A percentile compares a stretch with the other conserved stretches of the same genome.
These are phyloP conservation scores for Aspergillus steynii DNA, from an alignment of 495 filamentous ascomycete genomes.

Conservation along the genomic window DNA sequence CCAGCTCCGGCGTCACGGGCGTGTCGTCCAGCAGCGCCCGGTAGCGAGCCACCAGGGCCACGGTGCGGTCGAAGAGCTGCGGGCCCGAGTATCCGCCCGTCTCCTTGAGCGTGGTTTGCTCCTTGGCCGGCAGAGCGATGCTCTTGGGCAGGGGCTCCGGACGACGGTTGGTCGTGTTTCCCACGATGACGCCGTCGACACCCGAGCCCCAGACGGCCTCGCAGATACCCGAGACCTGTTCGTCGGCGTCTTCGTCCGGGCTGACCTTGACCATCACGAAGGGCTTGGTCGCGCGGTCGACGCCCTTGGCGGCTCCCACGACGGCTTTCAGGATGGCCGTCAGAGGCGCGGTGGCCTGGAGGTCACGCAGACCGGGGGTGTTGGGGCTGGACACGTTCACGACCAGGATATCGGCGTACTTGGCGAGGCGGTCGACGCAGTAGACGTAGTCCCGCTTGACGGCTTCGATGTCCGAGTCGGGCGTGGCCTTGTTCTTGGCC, in stretches of 20 bases:
- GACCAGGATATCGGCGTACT: slow-evolving; percentile 89
- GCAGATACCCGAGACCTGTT: slow-evolving; percentile 83
- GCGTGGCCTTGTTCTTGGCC: slow-evolving; percentile 92
- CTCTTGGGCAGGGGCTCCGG: slow-evolving; percentile 66
- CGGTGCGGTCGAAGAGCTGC: slow-evolving; percentile 75
- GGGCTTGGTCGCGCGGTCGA: slow-evolving; percentile 70
- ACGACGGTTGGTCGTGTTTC: slow-evolving; percentile 89
- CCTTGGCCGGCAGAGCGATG: slow-evolving; percentile 61
- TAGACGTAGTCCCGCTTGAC: slow-evolving; percentile 83
- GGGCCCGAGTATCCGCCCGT: slow-evolving; percentile 90
- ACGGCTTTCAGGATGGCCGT: slow-evolving; percentile 79
- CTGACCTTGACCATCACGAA: slow-evolving; percentile 96
- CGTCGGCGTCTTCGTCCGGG: slow-evolving; percentile 84
- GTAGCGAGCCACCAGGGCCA: slow-evolving; percentile 76
- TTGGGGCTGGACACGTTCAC: slow-evolving; percentile 98
- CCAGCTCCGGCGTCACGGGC: slow-evolving; percentile 21
- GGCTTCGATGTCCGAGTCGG: slow-evolving; percentile 79
- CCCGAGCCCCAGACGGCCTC: slow-evolving; percentile 80
- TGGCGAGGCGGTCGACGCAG: slow-evolving; percentile 77
- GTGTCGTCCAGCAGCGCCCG: slow-evolving; percentile 66
- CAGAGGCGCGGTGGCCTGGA: slow-evolving; percentile 80
- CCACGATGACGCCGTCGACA: slow-evolving; percentile 95
- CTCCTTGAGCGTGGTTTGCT: slow-evolving; percentile 68
- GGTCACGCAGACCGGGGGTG: slow-evolving; percentile 80
- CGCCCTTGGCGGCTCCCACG: slow-evolving; percentile 68